Evolutionary conservation across 1,284 basidiomycete species (phyloP).

Genomic region (Chondrostereum purpureum): DNA sequence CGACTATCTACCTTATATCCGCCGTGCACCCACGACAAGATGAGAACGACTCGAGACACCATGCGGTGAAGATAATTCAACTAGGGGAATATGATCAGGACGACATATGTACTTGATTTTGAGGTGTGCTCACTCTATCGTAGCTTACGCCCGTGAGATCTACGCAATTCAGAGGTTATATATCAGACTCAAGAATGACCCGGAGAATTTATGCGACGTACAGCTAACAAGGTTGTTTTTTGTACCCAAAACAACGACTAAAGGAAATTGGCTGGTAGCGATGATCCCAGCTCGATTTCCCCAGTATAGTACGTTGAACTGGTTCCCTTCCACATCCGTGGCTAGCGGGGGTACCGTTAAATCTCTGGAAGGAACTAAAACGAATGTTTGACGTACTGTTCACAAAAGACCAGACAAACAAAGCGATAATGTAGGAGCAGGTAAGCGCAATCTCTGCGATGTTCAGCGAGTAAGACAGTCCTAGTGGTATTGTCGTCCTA

Average conservation of each 20-base stretch:
- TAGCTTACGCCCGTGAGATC: slow-evolving; percentile 45
- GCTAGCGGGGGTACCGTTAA: slow-evolving; percentile 16
- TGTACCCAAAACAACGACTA: slow-evolving; percentile 44
- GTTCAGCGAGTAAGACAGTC: slow-evolving; percentile 28
- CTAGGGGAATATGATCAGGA: too few relatives aligned
- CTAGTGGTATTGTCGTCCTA: slow-evolving; percentile 29
- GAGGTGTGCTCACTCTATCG: slow-evolving; percentile 33
- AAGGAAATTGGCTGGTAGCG: slow-evolving; percentile 38
- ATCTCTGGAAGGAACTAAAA: background rate
- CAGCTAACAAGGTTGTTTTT: slow-evolving; percentile 47
- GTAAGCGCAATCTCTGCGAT: slow-evolving; percentile 32
- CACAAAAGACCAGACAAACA: slow-evolving; percentile 31
- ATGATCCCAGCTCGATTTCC: slow-evolving; percentile 32
- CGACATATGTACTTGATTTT: background rate
- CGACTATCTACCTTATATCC: slow-evolving; percentile 24
- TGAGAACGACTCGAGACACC: slow-evolving; percentile 28
- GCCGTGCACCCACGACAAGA: slow-evolving; percentile 31
- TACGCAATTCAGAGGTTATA: slow-evolving; percentile 15
- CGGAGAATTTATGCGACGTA: slow-evolving; percentile 18
- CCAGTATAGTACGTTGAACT: slow-evolving; percentile 22
- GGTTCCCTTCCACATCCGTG: slow-evolving; percentile 17
- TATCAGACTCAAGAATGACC: background rate
- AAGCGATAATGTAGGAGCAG: slow-evolving; percentile 27
- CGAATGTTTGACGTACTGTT: slow-evolving; percentile 25
- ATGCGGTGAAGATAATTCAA: slow-evolving; percentile 38